Base-by-base conservation (phyloP, 352 stramenopile genomes). In the Pythium folliculosum region DNA sequence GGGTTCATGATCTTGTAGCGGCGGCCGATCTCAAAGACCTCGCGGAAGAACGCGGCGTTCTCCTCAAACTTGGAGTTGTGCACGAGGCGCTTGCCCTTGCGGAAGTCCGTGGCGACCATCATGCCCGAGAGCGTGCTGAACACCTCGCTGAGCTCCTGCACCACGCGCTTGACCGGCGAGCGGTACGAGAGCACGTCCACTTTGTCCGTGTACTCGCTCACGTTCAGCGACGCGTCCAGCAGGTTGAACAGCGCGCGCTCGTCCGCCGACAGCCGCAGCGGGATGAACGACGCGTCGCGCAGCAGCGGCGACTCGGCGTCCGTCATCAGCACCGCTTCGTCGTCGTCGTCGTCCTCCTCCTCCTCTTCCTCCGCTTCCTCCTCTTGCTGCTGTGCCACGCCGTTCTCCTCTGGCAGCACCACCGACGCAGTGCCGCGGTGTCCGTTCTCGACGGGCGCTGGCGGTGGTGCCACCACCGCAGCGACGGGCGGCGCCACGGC, bases 1-100 rank as follows among this genome's bases (percentile, higher is more conserved):
- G 96, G 96, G 78, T 99, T 99, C 93, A 98, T 98, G 69, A 99
- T 98, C 80, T 99, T 99, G 80, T 99, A 98, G 37, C 96, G 84
- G 48, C 96, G 78, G 13, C 89, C 94, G 25, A 99, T 79, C 77
- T 99, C 96, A 69, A 99, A 98, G 44, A 94, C 77, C 48, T 92
- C 79, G 51, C 92, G 90, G 62, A 97, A 97, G 43, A 98, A 97
- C 23, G 77, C 73, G 49, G 82, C 81, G 65, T 96, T 86, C 44
- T 97, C 83, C 13, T 68, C 80, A 68, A 97, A 97, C 50, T 93
- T 95, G 67, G 91, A 95, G 43, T 97, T 83, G 17, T 94, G 79
- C 25, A 97, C 70, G 43, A 97, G 73, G 7, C 71, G 69, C 75
- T 98, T 92, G 35, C 95, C 94, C 13, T 80, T 71, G 21, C 81